phyloP scores from a whole-genome alignment of 768 basidiomycete genomes.

The Vararia minispora region DNA sequence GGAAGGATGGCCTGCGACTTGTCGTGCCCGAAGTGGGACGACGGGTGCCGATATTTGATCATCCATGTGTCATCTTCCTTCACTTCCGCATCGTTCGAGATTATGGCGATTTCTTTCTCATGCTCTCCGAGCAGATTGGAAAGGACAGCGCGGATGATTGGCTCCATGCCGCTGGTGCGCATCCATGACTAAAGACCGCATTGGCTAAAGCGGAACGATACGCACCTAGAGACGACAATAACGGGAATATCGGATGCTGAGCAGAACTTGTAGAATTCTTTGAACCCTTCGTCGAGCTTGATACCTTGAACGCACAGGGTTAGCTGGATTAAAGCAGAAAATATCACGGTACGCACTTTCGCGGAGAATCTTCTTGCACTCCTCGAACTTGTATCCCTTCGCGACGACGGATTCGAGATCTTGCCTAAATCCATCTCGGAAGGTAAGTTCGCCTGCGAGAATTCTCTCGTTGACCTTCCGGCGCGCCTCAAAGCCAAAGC shows the following conservation, averaged over 20 bases:
- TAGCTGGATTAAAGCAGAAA: conserved; percentile 5
- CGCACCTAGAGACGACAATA: conserved; percentile 85
- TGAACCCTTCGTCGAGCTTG: conserved; percentile 80
- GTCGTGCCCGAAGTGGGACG: conserved; percentile 88
- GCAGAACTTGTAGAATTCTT: conserved; percentile 79
- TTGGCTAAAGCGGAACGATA: not conserved
- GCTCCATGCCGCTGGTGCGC: conserved; percentile 75
- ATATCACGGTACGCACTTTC: conserved; percentile 38
- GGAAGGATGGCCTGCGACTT: conserved; percentile 92
- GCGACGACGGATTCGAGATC: conserved; percentile 75
- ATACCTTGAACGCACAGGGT: conserved; percentile 44
- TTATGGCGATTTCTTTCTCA: conserved; percentile 73
- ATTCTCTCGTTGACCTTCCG: conserved; percentile 65
- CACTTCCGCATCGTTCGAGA: conserved; percentile 81
- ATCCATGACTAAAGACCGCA: not conserved
- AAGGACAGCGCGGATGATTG: conserved; percentile 87
- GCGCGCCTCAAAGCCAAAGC: conserved; percentile 69
- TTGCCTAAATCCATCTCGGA: conserved; percentile 78
- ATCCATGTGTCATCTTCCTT: conserved; percentile 61
- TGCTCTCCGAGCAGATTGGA: conserved; percentile 67
- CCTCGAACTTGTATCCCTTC: conserved; percentile 73
- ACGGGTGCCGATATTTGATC: conserved; percentile 82
- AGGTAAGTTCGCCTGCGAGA: conserved; percentile 54
- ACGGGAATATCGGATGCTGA: conserved; percentile 72
- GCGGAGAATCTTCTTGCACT: conserved; percentile 67